These are phyloP conservation scores for Nakazawaea siamensis DNA, from an alignment of 805 yeast species.

Conservation along the genomic window DNA sequence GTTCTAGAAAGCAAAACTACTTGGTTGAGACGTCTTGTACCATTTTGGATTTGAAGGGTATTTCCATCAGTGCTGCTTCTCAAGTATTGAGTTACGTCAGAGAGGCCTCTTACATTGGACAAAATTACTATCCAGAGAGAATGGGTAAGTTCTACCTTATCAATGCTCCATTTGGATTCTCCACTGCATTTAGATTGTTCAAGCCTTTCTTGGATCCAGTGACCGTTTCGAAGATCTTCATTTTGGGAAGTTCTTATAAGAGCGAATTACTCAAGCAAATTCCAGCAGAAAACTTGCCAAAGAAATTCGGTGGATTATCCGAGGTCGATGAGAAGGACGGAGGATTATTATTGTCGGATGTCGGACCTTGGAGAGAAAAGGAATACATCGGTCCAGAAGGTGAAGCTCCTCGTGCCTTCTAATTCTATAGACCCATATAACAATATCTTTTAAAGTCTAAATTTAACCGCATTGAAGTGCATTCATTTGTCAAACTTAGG, in stretches of 20 bases:
- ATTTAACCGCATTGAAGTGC: too few species aligned
- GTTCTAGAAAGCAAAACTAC: constrained; percentile 72
- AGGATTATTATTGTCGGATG: constrained; percentile 80
- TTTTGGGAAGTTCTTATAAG: constrained; percentile 71
- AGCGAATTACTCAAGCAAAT: constrained; percentile 84
- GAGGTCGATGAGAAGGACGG: constrained; percentile 58
- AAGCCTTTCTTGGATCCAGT: constrained; percentile 96
- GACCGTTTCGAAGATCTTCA: constrained; percentile 90
- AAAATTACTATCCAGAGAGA: constrained; percentile 96
- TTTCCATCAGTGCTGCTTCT: constrained; percentile 74
- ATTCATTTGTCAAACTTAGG: too few species aligned
- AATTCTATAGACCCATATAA: too few species aligned
- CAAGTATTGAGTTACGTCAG: constrained; percentile 82
- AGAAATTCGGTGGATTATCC: constrained; percentile 81
- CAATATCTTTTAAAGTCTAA: too few species aligned
- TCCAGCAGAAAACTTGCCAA: constrained; percentile 88
- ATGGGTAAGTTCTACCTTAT: constrained; percentile 97
- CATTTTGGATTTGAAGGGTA: constrained; percentile 90
- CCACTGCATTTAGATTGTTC: constrained; percentile 85
- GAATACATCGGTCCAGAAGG: constrained; percentile 92
- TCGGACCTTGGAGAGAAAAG: constrained; percentile 97
- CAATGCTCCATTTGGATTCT: constrained; percentile 96
- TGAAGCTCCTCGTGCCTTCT: constrained; percentile 66
- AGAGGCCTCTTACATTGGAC: constrained; percentile 92
- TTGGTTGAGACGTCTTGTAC: constrained; percentile 96